Evolutionary conservation across 2,329 filamentous ascomycete genomes (phyloP).

Genomic region (Zymoseptoria ardabiliae): DNA sequence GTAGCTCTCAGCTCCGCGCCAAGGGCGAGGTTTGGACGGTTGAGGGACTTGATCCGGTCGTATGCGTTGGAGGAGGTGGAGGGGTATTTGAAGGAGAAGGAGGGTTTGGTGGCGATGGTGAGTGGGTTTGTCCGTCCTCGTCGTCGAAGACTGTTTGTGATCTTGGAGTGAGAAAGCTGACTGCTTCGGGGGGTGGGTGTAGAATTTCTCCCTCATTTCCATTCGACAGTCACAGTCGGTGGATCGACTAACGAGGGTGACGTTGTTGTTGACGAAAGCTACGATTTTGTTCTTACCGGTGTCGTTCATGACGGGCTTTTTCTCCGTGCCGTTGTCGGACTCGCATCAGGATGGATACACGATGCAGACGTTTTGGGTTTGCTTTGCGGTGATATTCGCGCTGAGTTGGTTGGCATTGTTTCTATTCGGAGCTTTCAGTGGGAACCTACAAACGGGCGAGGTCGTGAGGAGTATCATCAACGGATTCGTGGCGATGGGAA

Average conservation of each 20-base stretch:
- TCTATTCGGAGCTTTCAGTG: constrained; percentile 50
- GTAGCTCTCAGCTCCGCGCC: constrained; percentile 44
- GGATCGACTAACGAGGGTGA: constrained; percentile 63
- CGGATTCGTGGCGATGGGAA: constrained; percentile 6
- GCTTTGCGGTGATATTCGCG: constrained; percentile 57
- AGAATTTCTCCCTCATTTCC: constrained; percentile 73
- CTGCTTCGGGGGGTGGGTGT: constrained; percentile 4
- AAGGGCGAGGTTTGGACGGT: constrained; percentile 50
- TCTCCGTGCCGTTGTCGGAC: constrained; percentile 53
- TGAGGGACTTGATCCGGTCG: constrained; percentile 52
- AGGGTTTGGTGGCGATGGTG: constrained; percentile 61
- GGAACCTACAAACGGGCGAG: constrained; percentile 43
- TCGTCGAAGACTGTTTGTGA: not conserved
- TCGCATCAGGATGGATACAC: constrained; percentile 46
- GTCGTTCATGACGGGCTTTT: constrained; percentile 67
- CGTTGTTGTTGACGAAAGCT: constrained; percentile 65
- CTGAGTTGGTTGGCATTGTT: constrained; percentile 53
- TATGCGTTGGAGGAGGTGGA: constrained; percentile 56
- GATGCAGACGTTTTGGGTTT: constrained; percentile 57
- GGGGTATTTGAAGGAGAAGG: constrained; percentile 62
- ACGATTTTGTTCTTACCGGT: constrained; percentile 71
- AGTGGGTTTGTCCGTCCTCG: constrained; percentile 18
- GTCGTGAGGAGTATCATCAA: constrained; percentile 12
- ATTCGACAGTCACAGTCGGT: constrained; percentile 68
- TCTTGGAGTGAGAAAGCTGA: not conserved